Conservation (phyloP, 2,329 filamentous ascomycete genomes). For the Huntiella savannae region DNA sequence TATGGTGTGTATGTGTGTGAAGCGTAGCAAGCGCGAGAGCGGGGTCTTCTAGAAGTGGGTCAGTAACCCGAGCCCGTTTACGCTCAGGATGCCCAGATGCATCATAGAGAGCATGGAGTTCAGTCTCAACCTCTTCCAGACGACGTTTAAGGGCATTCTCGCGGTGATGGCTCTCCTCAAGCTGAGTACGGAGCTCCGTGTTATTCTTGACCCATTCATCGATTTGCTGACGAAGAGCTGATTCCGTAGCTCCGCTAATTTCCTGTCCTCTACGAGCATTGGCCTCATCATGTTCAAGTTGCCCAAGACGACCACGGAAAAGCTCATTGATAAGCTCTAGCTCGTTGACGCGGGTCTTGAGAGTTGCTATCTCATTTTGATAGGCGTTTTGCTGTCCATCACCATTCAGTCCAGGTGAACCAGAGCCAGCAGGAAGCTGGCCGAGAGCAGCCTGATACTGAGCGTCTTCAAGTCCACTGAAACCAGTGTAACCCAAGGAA, state of each 20-base stretch:
- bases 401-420: slow-evolving; percentile 33
- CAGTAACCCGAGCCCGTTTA: slow-evolving; percentile 12
- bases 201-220: slow-evolving; percentile 24
- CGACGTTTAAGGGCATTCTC: slow-evolving; percentile 69
- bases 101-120: slow-evolving; percentile 21
- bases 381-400: slow-evolving; percentile 50
- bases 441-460: slow-evolving; percentile 36
- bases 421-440: slow-evolving; percentile 33
- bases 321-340: slow-evolving; percentile 85
- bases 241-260: slow-evolving; percentile 35
- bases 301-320: slow-evolving; percentile 56
- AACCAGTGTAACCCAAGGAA: slow-evolving; percentile 46
- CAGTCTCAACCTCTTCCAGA: slow-evolving; percentile 58
- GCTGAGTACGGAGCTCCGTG: slow-evolving; percentile 34
- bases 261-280: slow-evolving; percentile 42
- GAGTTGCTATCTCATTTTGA: slow-evolving; percentile 54
- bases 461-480: slow-evolving; percentile 57
- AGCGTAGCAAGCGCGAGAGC: slow-evolving; percentile 17
- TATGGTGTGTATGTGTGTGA: slow-evolving; percentile 19
- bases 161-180: slow-evolving; percentile 58
- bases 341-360: slow-evolving; percentile 92
- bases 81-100: slow-evolving; percentile 13
- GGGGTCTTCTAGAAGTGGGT: slow-evolving; percentile 20
- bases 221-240: slow-evolving; percentile 37
- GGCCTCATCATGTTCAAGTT: slow-evolving; percentile 60